Base-by-base conservation (phyloP, 345 rosid species). In the Conringia planisiliqua region DNA sequence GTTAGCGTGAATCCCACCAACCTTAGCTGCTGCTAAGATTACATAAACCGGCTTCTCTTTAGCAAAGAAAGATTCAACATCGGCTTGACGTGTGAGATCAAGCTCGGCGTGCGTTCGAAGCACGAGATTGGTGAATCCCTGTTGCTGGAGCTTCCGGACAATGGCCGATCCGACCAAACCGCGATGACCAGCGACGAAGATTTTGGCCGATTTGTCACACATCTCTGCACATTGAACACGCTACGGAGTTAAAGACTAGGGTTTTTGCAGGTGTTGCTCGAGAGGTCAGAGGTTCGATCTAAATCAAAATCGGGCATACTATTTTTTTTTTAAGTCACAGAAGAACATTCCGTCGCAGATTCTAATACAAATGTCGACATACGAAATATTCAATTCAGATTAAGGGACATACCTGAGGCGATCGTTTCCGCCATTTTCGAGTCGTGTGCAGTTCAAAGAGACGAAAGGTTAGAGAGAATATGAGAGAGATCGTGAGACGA, bases 1-100 rank as follows among this genome's bases (percentile, higher is more conserved):
- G 79, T 95, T 95, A 18, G 99, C 99, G 74, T 92, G 96, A 78
- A 95, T 95, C 2, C 98, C 98, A 0, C 98, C 99, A 14, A 92
- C 99, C 75, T 95, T 95, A 1, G 99, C 99, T 1, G 99, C 98
- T 4, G 96, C 92, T 2, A 95, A 79, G 76, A 95, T 78, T 26
- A 88, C 94, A 55, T 77, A 86, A 14, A 44, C 73, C 0, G 99
- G 98, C 67, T 81, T 86, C 77, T 90, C 90, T 0, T 77, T 33
- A 5, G 89, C 78, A 44, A 95, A 92, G 84, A 95, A 90, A 17
- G 87, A 65, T 5, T 95, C 99, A 10, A 92, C 98, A 54, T 83
- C 85, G 10, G 90, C 48, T 78, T 95, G 99, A 67, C 86, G 82
- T 2, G 94, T 85, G 75, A 95, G 97, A 58, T 95, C 99, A 62